phyloP scores from a whole-genome alignment of 78 protist genomes.

The Acrasis kona region DNA sequence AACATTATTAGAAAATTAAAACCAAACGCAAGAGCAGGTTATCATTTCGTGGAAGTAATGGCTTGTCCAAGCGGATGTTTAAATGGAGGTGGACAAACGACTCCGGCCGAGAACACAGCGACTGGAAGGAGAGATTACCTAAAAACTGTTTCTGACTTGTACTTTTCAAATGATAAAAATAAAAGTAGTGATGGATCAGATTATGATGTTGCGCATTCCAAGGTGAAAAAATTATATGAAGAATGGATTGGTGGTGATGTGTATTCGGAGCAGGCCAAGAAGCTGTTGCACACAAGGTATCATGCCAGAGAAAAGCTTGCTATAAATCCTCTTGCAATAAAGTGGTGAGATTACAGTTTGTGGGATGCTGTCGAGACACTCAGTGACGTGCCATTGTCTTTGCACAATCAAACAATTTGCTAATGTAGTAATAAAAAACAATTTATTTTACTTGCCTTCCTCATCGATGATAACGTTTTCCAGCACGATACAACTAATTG shows the following conservation, averaged over 20 bases:
- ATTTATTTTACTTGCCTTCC: too few species aligned
- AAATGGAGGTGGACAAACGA: constrained; percentile 56
- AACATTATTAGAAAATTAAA: constrained; percentile 54
- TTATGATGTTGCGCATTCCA: not conserved
- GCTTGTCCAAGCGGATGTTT: constrained; percentile 78
- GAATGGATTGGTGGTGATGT: not conserved
- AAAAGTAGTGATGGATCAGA: not conserved
- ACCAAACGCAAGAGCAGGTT: not conserved
- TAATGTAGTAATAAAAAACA: too few species aligned
- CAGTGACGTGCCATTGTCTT: too few species aligned
- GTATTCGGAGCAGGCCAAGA: not conserved
- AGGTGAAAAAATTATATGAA: not conserved
- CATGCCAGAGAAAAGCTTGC: not conserved
- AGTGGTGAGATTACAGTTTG: not conserved
- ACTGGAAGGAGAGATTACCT: not conserved
- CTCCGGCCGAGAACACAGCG: not conserved
- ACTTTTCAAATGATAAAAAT: too few species aligned
- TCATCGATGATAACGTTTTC: too few species aligned
- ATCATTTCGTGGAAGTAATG: constrained; percentile 70
- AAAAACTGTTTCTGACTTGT: not conserved
- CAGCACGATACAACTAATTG: too few species aligned
- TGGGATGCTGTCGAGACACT: too few species aligned
- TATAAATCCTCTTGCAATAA: constrained; percentile 1
- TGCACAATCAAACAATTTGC: too few species aligned
- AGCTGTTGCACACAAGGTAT: not conserved